Base-by-base conservation (phyloP, 1,284 basidiomycete species). In the Termitomyces sp. region DNA sequence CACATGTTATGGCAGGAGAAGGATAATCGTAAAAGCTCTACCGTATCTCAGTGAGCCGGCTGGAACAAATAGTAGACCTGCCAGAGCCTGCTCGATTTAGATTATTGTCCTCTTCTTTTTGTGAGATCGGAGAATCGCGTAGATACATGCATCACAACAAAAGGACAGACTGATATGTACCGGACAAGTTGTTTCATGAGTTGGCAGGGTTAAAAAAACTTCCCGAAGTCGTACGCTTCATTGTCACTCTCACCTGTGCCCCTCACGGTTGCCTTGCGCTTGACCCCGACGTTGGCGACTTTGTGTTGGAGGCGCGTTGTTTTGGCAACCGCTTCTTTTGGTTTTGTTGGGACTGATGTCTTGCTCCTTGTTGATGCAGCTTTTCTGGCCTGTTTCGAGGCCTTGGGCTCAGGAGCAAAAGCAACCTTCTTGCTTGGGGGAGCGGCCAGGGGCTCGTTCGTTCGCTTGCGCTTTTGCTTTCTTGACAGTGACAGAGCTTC, bases 151-250 rank as follows among this genome's bases (percentile, higher is more conserved):
- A n/a, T n/a, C n/a, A n/a, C n/a, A n/a, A n/a, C n/a, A n/a, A n/a
- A n/a, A n/a, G n/a, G n/a, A n/a, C n/a, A n/a, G n/a, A n/a, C n/a
- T n/a, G n/a, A n/a, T n/a, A n/a, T n/a, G n/a, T n/a, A n/a, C n/a
- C n/a, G n/a, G n/a, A n/a, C n/a, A n/a, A n/a, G n/a, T 31, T 18
- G 35, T 37, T 18, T 10, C 35, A 37, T 18, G 13, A 8, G 18
- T 28, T 18, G 24, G 13, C 10, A 2, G 28, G 33, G 9, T 49
- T 55, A 77, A 63, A 83, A 82, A 67, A 77, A 82, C 62, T 74
- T 75, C 39, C 70, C 69, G 60, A 83, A 83, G 60, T 81, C 77
- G 57, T 83, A 83, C 34, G 70, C 72, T 60, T 77, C 73, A 26
- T 66, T 67, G n/a, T 61, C 54, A 47, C 63, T 61, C 30, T 53